These are phyloP conservation scores for Veloboletus limbatus DNA, from an alignment of 1,284 basidiomycete genomes.

Conservation along the genomic window DNA sequence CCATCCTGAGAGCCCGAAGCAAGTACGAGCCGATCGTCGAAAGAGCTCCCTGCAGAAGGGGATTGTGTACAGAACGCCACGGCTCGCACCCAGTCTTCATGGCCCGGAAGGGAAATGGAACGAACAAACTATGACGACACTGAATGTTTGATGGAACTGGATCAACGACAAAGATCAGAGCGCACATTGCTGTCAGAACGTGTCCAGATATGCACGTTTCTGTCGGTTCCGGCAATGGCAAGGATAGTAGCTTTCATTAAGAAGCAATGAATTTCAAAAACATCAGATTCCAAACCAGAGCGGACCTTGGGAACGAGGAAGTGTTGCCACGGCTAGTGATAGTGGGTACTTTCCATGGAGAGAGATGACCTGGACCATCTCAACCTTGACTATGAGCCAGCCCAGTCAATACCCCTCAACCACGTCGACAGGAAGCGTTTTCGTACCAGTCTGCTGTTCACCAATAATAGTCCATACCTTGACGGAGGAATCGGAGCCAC, in stretches of 20 bases:
- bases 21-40: conserved; percentile 50
- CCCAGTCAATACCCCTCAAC: conserved; percentile 8
- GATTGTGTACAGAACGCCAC: conserved; percentile 59
- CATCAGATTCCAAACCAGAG: conserved; percentile 38
- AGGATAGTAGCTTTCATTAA: conserved; percentile 64
- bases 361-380: conserved; percentile 58
- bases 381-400: conserved; percentile 39
- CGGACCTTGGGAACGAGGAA: conserved; percentile 70
- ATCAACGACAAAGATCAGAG: conserved; percentile 1
- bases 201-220: conserved; percentile 73
- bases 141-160: not conserved
- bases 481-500: conserved; percentile 75
- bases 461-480: conserved; percentile 62
- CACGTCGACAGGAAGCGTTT: not conserved
- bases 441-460: conserved; percentile 36
- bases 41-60: conserved; percentile 3
- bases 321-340: conserved; percentile 56
- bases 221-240: conserved; percentile 76
- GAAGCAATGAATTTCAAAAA: not conserved
- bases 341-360: conserved; percentile 75
- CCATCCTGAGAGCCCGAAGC: conserved; percentile 93
- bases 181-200: conserved; percentile 48
- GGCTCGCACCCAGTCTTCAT: conserved; percentile 91
- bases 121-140: conserved; percentile 48
- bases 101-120: conserved; percentile 71